A percentile compares a stretch with the other conserved stretches of the same genome.
Conservation (phyloP, 495 filamentous ascomycete genomes). For the Chaetomium cochliodes region DNA sequence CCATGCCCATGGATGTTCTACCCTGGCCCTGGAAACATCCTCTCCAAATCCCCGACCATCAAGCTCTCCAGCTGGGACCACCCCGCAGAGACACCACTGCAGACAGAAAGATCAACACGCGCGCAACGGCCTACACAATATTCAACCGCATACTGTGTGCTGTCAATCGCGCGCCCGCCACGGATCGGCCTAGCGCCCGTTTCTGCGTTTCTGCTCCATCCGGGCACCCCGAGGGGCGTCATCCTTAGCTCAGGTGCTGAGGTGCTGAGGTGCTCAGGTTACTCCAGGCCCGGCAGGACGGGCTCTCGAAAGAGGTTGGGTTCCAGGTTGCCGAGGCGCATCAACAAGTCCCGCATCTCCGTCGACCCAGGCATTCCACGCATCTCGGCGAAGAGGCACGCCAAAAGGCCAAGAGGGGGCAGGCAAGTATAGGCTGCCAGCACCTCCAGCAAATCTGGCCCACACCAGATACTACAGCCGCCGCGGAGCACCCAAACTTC, state of each 20-base stretch:
- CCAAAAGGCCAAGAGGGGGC: constrained; percentile 17
- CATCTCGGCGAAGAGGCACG: constrained; percentile 7
- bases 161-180: not conserved
- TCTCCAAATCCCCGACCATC: constrained; percentile 10
- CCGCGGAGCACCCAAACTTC: constrained; percentile 18
- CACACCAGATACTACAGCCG: constrained; percentile 23
- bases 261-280: not conserved
- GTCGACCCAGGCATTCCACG: constrained; percentile 10
- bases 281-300: constrained; percentile 14
- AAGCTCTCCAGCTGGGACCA: not conserved
- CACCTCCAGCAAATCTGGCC: constrained; percentile 26
- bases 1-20: constrained; percentile 7
- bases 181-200: not conserved
- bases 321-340: constrained; percentile 13
- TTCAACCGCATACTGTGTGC: not conserved
- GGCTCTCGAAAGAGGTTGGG: constrained; percentile 14
- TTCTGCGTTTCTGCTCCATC: not conserved
- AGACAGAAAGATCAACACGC: constrained; percentile 6
- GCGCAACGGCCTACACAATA: not conserved
- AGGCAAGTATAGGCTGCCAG: constrained; percentile 23
- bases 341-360: constrained; percentile 12
- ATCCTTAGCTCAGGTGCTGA: not conserved
- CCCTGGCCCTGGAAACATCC: constrained; percentile 14
- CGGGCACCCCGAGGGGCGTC: not conserved
- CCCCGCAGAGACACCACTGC: not conserved